Conservation (phyloP, 805 yeast species). For the Clavispora santaluciae region DNA sequence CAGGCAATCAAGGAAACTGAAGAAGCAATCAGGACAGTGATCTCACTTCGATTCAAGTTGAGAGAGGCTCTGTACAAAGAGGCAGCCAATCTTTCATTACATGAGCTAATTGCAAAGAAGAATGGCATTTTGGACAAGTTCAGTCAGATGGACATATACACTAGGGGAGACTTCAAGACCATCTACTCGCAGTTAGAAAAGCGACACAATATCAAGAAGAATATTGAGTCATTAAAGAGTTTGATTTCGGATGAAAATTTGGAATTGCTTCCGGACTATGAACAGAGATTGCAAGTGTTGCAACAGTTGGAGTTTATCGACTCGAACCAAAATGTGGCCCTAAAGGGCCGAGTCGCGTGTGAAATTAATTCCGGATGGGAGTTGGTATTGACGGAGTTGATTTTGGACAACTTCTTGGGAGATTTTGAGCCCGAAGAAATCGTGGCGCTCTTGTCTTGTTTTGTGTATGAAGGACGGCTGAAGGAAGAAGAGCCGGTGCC, state of each 20-base stretch:
- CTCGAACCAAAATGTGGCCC: slow-evolving; percentile 63
- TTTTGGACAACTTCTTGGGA: slow-evolving; percentile 86
- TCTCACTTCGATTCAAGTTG: slow-evolving; percentile 38
- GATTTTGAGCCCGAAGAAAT: slow-evolving; percentile 94
- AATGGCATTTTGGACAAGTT: slow-evolving; percentile 27
- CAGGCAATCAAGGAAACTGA: slow-evolving; percentile 33
- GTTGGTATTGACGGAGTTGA: slow-evolving; percentile 78
- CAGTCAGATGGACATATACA: slow-evolving; percentile 20
- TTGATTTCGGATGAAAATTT: slow-evolving; percentile 81
- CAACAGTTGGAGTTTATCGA: slow-evolving; percentile 80
- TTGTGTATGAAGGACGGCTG: slow-evolving; percentile 84
- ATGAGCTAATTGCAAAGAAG: slow-evolving; percentile 36
- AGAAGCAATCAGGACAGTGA: slow-evolving; percentile 29
- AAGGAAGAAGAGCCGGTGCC: slow-evolving; percentile 58
- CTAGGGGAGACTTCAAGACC: slow-evolving; percentile 40
- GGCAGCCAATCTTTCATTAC: slow-evolving; percentile 29
- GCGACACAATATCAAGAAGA: slow-evolving; percentile 40
- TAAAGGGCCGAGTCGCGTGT: slow-evolving; percentile 92
- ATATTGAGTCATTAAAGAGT: slow-evolving; percentile 53
- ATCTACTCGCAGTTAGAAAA: slow-evolving; percentile 44
- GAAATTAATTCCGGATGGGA: slow-evolving; percentile 93
- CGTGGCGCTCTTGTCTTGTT: slow-evolving; percentile 88
- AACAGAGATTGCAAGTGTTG: slow-evolving; percentile 77
- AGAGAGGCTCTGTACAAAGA: slow-evolving; percentile 39
- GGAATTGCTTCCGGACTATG: slow-evolving; percentile 89